Base-by-base conservation (phyloP, 805 yeast genomes). In the Candida piceae region DNA sequence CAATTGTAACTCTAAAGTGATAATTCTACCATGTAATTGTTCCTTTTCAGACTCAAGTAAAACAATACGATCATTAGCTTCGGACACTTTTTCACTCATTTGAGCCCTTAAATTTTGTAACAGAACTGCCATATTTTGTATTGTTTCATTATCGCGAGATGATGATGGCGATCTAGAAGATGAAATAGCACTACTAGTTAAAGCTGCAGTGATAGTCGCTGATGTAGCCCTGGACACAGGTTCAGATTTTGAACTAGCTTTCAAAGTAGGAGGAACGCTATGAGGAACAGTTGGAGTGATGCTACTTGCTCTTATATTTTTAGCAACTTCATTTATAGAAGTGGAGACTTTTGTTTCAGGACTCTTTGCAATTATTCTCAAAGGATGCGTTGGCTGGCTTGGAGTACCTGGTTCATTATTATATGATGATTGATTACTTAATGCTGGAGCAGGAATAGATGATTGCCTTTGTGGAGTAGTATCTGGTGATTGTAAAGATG, bases 31-130 rank as follows among this genome's bases (percentile, higher is more conserved):
- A 16, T 19, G 35, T 36, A 39, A 41, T 32, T 44, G 48, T 11
- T 38, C 38, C 29, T 48, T 54, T 38, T 67, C 65, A 11, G 39
- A 20, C 40, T 79, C 84, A 24, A 83, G 60, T 16, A 50, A 49
- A 16, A 57, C 57, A 16, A 82, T 77, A 39, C 70, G 71, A 15
- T 67, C 67, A 45, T 78, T 72, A 0, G 88, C 89, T 34, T 66
- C 61, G 34, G 63, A 66, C 44, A 82, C 79, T 44, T 77, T 80
- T 4, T 58, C 57, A 39, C 66, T 68, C 44, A 76, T 70, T 29
- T 67, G 67, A 3, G 45, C 16, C 42, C 66, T 72, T 36, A 75
- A 50, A 10, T 55, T 52, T 18, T 40, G 46, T n/a, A 60, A 39
- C 55, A 53, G 52, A 12, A 34, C 35, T 4, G 51, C 42, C 50